A percentile compares a stretch with the other conserved stretches of the same genome.
phyloP scores from a whole-genome alignment of 78 protist species.

The Dictyostelium capitatum region DNA sequence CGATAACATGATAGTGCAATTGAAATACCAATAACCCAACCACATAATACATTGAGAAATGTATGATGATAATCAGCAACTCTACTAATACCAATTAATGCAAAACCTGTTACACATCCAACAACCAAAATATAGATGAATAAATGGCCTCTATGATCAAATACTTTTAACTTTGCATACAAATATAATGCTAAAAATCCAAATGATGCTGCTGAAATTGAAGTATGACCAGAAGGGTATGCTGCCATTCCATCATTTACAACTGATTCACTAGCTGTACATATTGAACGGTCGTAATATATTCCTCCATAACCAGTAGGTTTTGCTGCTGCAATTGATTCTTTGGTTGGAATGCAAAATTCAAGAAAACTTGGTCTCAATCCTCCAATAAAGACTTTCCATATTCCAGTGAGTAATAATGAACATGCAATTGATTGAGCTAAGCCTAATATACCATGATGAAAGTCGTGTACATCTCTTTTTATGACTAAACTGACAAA shows the following conservation, averaged over 20 bases:
- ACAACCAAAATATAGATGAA: background rate
- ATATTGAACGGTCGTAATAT: constrained; percentile 26
- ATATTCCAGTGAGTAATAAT: constrained; percentile 15
- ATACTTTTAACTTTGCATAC: constrained; percentile 45
- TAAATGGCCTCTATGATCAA: constrained; percentile 63
- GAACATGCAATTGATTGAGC: constrained; percentile 31
- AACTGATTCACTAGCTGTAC: constrained; percentile 12
- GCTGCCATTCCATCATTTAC: constrained; percentile 41
- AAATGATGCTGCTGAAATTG: constrained; percentile 37
- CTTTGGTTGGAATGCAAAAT: constrained; percentile 45
- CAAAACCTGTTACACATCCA: constrained; percentile 9
- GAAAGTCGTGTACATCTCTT: constrained; percentile 34
- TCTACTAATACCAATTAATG: constrained; percentile 33
- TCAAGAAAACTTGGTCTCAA: constrained; percentile 45
- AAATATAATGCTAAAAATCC: constrained; percentile 22
- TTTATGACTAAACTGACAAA: background rate
- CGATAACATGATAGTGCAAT: constrained; percentile 32
- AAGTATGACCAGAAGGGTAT: constrained; percentile 66
- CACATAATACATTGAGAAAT: constrained; percentile 43
- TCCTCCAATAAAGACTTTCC: constrained; percentile 64
- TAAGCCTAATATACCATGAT: constrained; percentile 36
- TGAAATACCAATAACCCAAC: constrained; percentile 48
- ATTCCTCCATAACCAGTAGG: constrained; percentile 23
- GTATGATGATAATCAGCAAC: constrained; percentile 72
- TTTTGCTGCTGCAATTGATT: background rate